Evolutionary conservation across 1,139 yeast genomes (phyloP).

Genomic region (Hanseniaspora sp.): DNA sequence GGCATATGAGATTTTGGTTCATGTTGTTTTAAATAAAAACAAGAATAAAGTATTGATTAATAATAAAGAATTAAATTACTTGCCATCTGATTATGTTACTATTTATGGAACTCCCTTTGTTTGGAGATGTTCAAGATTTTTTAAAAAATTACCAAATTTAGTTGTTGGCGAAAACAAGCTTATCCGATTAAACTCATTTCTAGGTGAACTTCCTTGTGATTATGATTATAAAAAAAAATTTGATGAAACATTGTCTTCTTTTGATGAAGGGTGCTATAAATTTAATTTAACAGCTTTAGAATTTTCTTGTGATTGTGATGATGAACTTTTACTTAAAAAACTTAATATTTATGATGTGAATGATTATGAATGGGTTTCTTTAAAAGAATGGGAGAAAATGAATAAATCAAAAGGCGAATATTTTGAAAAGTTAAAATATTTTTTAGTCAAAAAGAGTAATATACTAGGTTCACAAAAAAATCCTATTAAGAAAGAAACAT

Average conservation of each 20-base stretch:
- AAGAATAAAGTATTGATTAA: slow-evolving; percentile 1
- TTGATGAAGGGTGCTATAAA: not conserved
- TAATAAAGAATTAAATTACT: not conserved
- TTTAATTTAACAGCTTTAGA: not conserved
- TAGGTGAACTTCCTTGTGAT: not conserved
- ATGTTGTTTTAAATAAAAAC: not conserved
- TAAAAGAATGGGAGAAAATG: not conserved
- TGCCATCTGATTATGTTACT: not conserved
- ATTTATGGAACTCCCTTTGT: not conserved
- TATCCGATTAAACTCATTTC: not conserved
- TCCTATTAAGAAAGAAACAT: not conserved
- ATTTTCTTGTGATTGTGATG: slow-evolving; percentile 1
- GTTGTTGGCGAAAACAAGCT: not conserved
- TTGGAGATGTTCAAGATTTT: slow-evolving; percentile 7
- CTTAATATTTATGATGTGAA: not conserved
- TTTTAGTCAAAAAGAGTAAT: not conserved
- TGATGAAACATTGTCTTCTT: not conserved
- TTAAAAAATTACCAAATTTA: not conserved
- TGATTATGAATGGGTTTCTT: not conserved
- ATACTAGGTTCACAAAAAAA: not conserved
- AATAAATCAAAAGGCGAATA: not conserved
- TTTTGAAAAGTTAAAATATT: not conserved
- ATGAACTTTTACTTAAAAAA: not conserved
- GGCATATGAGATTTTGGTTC: not conserved
- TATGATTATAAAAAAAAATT: not conserved